Conservation (phyloP, 2,329 filamentous ascomycete species). For the Colletotrichum zoysiae region DNA sequence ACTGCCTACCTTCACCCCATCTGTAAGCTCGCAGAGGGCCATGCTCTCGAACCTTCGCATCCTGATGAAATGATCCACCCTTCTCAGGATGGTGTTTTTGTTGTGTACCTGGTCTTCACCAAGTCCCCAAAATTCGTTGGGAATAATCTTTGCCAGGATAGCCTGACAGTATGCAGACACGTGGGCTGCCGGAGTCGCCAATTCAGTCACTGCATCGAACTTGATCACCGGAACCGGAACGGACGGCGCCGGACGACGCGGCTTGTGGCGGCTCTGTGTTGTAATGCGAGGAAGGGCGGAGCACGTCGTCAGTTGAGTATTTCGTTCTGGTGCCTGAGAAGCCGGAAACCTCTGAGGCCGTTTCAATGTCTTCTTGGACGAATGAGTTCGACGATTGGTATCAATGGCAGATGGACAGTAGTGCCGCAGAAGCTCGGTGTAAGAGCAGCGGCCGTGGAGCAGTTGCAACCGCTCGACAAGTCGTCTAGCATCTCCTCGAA, state of each 20-base stretch:
- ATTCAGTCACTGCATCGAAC: constrained; percentile 67
- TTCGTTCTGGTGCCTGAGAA: neutral
- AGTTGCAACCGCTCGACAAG: constrained; percentile 78
- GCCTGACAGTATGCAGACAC: constrained; percentile 92
- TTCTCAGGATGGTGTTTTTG: constrained; percentile 69
- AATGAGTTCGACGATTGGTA: constrained; percentile 10
- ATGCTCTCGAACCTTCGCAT: constrained; percentile 86
- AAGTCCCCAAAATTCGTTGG: constrained; percentile 79
- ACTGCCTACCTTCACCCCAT: constrained; percentile 76
- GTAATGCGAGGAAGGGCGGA: neutral
- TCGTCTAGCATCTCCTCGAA: constrained; percentile 71
- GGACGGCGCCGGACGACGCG: neutral
- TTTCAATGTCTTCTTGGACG: constrained; percentile 16
- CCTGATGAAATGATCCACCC: constrained; percentile 82
- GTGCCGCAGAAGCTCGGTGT: constrained; percentile 80
- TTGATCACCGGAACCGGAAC: constrained; percentile 52
- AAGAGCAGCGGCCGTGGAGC: constrained; percentile 81
- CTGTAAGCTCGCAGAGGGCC: constrained; percentile 81
- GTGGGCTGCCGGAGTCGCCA: constrained; percentile 74
- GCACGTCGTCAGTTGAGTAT: neutral
- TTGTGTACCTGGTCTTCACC: constrained; percentile 70
- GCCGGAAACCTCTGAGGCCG: neutral
- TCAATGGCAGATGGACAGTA: constrained; percentile 75
- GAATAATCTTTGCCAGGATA: constrained; percentile 78
- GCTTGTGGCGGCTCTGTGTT: constrained; percentile 2